Percentiles rank a stretch among this genome's conserved stretches.
Conservation (phyloP, 2,329 filamentous ascomycete species). For the Trichophyton mentagrophytes region DNA sequence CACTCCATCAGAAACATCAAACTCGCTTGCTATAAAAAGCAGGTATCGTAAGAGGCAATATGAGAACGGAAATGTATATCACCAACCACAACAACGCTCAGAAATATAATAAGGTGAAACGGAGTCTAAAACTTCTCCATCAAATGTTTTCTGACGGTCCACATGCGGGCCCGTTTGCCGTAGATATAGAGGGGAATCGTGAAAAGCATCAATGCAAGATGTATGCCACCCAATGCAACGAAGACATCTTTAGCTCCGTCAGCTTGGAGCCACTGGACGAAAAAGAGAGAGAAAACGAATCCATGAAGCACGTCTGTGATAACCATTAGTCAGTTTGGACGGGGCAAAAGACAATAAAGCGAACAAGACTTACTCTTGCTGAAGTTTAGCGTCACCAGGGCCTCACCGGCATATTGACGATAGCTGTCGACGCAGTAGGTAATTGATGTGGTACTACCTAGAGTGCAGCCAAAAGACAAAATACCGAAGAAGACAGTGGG, state of each 20-base stretch:
- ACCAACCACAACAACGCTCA: not conserved
- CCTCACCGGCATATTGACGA: conserved; percentile 83
- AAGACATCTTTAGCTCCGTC: conserved; percentile 70
- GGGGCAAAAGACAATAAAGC: not conserved
- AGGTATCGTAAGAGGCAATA: not conserved
- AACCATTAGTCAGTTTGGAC: conserved; percentile 4
- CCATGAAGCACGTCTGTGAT: conserved; percentile 65
- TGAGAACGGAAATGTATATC: not conserved
- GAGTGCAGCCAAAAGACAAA: conserved; percentile 79
- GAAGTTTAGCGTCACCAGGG: conserved; percentile 86
- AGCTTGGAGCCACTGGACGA: conserved; percentile 65
- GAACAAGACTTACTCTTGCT: conserved; percentile 53
- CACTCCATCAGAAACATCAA: conserved; percentile 4
- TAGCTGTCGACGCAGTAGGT: conserved; percentile 93
- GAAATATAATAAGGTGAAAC: not conserved
- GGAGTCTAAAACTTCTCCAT: conserved; percentile 59
- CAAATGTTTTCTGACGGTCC: conserved; percentile 74
- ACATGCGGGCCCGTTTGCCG: conserved; percentile 83
- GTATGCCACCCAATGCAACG: conserved; percentile 72
- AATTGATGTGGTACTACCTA: conserved; percentile 82
- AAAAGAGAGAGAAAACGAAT: conserved; percentile 76
- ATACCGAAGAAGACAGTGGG: conserved; percentile 88
- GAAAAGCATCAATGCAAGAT: conserved; percentile 58
- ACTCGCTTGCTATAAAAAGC: not conserved
- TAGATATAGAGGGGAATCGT: conserved; percentile 91